Percentiles rank a stretch among this genome's conserved stretches.
phyloP scores from a whole-genome alignment of 805 yeast genomes.

The Ogataea minuta region DNA sequence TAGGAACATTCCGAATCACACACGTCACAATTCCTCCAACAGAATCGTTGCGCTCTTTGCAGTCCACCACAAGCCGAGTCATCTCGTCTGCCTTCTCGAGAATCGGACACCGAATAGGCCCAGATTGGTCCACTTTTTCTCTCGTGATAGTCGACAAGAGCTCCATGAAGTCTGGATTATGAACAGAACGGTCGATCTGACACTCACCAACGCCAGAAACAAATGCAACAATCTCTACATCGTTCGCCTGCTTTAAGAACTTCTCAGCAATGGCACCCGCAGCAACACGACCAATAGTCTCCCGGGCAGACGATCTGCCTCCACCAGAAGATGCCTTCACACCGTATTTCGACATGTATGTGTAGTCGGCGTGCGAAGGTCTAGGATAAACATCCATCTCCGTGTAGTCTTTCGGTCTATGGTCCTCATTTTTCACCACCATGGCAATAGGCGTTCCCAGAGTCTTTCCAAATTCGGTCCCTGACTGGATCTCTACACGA shows the following conservation, averaged over 20 bases:
- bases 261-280: slow-evolving; percentile 99
- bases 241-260: slow-evolving; percentile 68
- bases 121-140: slow-evolving; percentile 81
- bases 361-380: slow-evolving; percentile 97
- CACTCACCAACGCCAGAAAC: slow-evolving; percentile 89
- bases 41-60: slow-evolving; percentile 84
- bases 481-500: slow-evolving; percentile 87
- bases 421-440: slow-evolving; percentile 92
- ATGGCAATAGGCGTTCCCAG: slow-evolving; percentile 95
- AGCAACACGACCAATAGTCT: slow-evolving; percentile 97
- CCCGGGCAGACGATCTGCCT: slow-evolving; percentile 96
- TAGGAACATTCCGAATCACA: slow-evolving; percentile 89
- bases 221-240: slow-evolving; percentile 93
- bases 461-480: slow-evolving; percentile 87
- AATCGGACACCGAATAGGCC: slow-evolving; percentile 95
- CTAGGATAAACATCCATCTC: slow-evolving; percentile 96
- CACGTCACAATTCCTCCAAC: slow-evolving; percentile 98
- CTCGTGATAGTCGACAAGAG: slow-evolving; percentile 76
- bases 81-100: slow-evolving; percentile 65
- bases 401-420: slow-evolving; percentile 92
- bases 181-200: slow-evolving; percentile 71
- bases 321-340: slow-evolving; percentile 95
- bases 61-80: slow-evolving; percentile 83
- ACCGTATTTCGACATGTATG: slow-evolving; percentile 88
- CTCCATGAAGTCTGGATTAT: slow-evolving; percentile 60